Evolutionary conservation across 2,329 filamentous ascomycete genomes (phyloP).

Genomic region (Xylaria hypoxylon): DNA sequence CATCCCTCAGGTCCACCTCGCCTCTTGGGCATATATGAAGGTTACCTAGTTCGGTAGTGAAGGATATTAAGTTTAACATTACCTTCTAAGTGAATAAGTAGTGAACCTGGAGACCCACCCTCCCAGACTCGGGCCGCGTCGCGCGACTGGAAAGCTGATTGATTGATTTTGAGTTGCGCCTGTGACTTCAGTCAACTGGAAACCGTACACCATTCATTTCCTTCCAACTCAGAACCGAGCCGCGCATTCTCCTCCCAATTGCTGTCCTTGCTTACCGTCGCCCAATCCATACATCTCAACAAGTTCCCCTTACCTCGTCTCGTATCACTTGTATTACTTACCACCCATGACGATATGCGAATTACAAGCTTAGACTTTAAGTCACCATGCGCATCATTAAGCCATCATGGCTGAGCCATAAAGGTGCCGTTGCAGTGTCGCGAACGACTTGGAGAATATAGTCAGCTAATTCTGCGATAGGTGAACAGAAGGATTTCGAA

Average conservation of each 20-base stretch:
- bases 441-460: background rate
- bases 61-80: background rate
- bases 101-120: slow-evolving; percentile 30
- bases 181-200: slow-evolving; percentile 10
- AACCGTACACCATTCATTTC: slow-evolving; percentile 2
- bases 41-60: background rate
- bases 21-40: background rate
- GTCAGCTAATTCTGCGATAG: slow-evolving; percentile 56
- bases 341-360: slow-evolving; percentile 50
- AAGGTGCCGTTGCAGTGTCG: slow-evolving; percentile 67
- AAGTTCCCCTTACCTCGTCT: background rate
- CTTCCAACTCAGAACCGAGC: background rate
- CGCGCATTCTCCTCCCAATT: background rate
- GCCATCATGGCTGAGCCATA: slow-evolving; percentile 95
- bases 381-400: slow-evolving; percentile 85
- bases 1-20: too few relatives aligned
- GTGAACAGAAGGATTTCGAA: slow-evolving; percentile 98
- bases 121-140: slow-evolving; percentile 47
- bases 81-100: background rate
- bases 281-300: background rate
- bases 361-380: slow-evolving; percentile 42
- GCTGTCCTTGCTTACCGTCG: background rate
- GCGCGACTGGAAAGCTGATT: slow-evolving; percentile 42
- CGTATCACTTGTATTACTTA: background rate
- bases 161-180: slow-evolving; percentile 34